Conservation (phyloP, 2,329 filamentous ascomycete species). For the Ophiostoma tasmaniense region DNA sequence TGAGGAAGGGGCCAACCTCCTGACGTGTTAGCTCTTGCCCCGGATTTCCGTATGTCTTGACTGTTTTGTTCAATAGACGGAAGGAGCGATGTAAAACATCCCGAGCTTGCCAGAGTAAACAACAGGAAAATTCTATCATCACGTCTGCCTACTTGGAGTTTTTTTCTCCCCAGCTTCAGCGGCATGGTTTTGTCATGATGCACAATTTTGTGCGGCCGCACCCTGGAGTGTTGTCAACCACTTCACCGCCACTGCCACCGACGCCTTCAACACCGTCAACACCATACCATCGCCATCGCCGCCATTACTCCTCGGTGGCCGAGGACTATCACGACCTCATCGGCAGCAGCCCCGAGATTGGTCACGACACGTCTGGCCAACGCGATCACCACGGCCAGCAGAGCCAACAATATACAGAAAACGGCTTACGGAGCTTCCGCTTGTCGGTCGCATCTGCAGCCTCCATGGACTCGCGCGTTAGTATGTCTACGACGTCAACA, state of each 20-base stretch:
- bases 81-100: neutral
- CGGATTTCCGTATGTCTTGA: neutral
- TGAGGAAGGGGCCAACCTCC: neutral
- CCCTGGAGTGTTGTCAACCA: neutral
- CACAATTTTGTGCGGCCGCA: neutral
- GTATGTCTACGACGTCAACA: conserved; percentile 8
- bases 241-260: neutral
- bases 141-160: neutral
- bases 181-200: neutral
- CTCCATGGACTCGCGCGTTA: neutral
- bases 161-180: neutral
- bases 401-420: neutral
- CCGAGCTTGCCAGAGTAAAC: neutral
- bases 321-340: neutral
- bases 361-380: neutral
- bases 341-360: conserved; percentile 5
- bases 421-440: neutral
- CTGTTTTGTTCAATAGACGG: neutral
- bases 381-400: neutral
- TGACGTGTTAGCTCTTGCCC: neutral
- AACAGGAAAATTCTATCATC: neutral
- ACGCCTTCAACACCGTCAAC: neutral
- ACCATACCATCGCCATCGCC: conserved; percentile 8
- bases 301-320: conserved; percentile 13
- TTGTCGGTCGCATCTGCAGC: conserved; percentile 10